phyloP scores from a whole-genome alignment of 73 alveolate genomes.

The Paramecium biaurelia region DNA sequence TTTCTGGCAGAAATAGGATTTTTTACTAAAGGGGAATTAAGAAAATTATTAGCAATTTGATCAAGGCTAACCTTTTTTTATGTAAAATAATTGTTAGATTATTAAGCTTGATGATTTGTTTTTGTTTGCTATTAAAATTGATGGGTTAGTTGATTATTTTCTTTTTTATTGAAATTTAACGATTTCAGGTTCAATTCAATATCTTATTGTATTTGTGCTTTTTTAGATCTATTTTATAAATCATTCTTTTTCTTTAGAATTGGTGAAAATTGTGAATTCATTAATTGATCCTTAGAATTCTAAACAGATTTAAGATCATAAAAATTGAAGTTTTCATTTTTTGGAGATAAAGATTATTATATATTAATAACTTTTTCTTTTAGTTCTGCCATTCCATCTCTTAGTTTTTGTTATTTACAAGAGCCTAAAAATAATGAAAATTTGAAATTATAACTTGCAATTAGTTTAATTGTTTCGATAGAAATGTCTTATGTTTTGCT shows the following conservation, averaged over 20 bases:
- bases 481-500: background rate
- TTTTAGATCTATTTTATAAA: background rate
- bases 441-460: background rate
- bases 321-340: background rate
- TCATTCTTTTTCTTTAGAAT: background rate
- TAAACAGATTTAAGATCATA: background rate
- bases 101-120: background rate
- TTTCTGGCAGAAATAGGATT: background rate
- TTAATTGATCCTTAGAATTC: background rate
- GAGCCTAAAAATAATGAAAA: background rate
- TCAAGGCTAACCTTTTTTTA: background rate
- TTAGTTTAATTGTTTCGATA: background rate
- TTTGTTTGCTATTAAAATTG: background rate
- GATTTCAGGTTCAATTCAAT: background rate
- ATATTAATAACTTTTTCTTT: background rate
- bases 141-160: background rate
- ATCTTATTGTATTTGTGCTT: background rate
- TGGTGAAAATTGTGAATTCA: background rate
- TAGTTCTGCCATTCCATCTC: background rate
- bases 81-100: background rate
- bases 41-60: background rate
- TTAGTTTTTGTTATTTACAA: background rate
- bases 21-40: background rate
- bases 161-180: background rate
- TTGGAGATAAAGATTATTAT: background rate